Conservation (phyloP, 2,329 filamentous ascomycete genomes). For the Stagonosporopsis cucurbitacearum region DNA sequence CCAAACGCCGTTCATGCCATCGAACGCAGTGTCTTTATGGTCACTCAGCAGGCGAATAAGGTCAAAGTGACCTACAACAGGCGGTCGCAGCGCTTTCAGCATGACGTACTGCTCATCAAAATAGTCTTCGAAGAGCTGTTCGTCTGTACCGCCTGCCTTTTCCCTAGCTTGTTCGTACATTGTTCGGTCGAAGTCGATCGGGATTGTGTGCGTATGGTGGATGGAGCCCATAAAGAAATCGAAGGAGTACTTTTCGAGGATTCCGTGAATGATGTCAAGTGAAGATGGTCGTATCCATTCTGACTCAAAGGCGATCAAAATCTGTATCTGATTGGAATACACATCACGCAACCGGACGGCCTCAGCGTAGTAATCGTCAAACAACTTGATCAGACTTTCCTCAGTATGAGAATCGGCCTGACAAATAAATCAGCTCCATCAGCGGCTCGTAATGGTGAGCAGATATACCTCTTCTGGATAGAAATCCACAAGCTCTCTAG, state of each 20-base stretch:
- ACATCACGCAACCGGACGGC: slow-evolving; percentile 73
- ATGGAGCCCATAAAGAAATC: slow-evolving; percentile 94
- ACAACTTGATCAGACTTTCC: slow-evolving; percentile 54
- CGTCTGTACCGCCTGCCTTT: slow-evolving; percentile 64
- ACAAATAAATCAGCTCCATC: slow-evolving; percentile 9
- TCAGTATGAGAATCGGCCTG: slow-evolving; percentile 37
- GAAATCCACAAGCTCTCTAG: slow-evolving; percentile 76
- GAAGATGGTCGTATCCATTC: slow-evolving; percentile 84
- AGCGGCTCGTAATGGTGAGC: not conserved
- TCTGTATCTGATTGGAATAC: slow-evolving; percentile 74
- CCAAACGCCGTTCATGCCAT: slow-evolving; percentile 72
- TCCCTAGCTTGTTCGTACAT: slow-evolving; percentile 70
- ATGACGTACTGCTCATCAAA: slow-evolving; percentile 88
- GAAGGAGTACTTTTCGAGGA: slow-evolving; percentile 67
- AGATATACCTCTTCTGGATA: slow-evolving; percentile 93
- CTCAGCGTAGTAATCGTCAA: slow-evolving; percentile 76
- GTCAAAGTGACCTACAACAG: slow-evolving; percentile 92
- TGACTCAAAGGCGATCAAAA: slow-evolving; percentile 89
- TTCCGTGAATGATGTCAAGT: slow-evolving; percentile 64
- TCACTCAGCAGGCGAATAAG: slow-evolving; percentile 81
- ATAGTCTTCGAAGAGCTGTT: slow-evolving; percentile 76
- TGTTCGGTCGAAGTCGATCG: slow-evolving; percentile 82
- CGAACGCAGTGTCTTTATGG: slow-evolving; percentile 68
- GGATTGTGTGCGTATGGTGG: slow-evolving; percentile 84
- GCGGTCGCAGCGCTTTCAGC: slow-evolving; percentile 73